A percentile compares a stretch with the other conserved stretches of the same genome.
Conservation (phyloP, 768 basidiomycete species). For the Tylopilus felleus region DNA sequence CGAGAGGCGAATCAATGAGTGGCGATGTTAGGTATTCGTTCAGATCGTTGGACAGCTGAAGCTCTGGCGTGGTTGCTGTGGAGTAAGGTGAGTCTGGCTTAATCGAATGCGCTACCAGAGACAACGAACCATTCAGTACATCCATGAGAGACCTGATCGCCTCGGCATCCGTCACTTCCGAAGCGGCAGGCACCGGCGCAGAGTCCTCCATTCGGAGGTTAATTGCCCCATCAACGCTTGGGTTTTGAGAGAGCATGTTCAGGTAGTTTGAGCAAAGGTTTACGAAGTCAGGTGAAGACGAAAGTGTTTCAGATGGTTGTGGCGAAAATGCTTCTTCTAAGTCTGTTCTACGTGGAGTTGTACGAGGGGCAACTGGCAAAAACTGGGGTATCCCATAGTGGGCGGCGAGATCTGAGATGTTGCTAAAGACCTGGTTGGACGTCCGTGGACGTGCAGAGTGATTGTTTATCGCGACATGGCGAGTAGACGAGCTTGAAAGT, state of each 20-base stretch:
- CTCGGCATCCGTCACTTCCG: constrained; percentile 24
- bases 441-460: constrained; percentile 62
- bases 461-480: constrained; percentile 59
- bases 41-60: constrained; percentile 34
- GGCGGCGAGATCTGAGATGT: constrained; percentile 64
- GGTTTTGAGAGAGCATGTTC: constrained; percentile 59
- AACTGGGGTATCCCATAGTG: constrained; percentile 78
- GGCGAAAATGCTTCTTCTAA: constrained; percentile 33
- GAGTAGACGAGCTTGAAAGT: constrained; percentile 51
- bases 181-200: constrained; percentile 23
- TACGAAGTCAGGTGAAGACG: constrained; percentile 36
- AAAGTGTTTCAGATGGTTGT: constrained; percentile 23
- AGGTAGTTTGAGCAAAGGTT: constrained; percentile 61
- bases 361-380: constrained; percentile 65
- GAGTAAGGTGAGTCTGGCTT: background rate
- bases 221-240: constrained; percentile 37
- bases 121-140: constrained; percentile 36
- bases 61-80: constrained; percentile 37
- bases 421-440: constrained; percentile 58
- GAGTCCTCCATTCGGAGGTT: constrained; percentile 31
- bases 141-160: constrained; percentile 39
- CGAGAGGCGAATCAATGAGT: constrained; percentile 45
- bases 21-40: constrained; percentile 47
- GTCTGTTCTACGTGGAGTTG: constrained; percentile 44
- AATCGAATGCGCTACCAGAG: accelerated